A percentile compares a stretch with the other conserved stretches of the same genome.
These are phyloP conservation scores for Cantharellus anzutake DNA, from an alignment of 768 basidiomycete genomes.

Conservation along the genomic window DNA sequence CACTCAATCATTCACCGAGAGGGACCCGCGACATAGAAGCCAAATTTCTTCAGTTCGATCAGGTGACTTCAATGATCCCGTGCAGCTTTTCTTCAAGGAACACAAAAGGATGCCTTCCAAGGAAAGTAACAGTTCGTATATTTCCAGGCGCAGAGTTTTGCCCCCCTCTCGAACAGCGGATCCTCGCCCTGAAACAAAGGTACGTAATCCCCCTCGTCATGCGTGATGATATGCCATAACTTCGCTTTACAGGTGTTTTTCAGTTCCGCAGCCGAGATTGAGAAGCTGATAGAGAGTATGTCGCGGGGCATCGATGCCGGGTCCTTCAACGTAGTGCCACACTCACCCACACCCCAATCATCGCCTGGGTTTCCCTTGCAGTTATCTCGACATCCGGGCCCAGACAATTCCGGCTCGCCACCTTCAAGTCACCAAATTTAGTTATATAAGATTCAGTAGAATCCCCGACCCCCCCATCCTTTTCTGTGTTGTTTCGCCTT, in stretches of 20 bases:
- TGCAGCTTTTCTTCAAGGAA: slow-evolving; percentile 62
- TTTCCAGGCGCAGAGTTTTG: background rate
- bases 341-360: slow-evolving; percentile 9
- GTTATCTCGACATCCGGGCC: background rate
- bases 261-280: slow-evolving; percentile 60
- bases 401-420: background rate
- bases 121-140: slow-evolving; percentile 23
- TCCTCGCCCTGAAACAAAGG: slow-evolving; percentile 69
- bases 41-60: background rate
- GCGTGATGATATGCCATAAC: background rate
- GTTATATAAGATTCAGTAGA: no score
- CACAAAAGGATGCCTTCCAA: slow-evolving; percentile 48
- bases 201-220: slow-evolving; percentile 16
- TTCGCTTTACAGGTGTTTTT: slow-evolving; percentile 39
- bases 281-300: slow-evolving; percentile 63
- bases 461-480: no score
- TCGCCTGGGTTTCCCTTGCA: background rate
- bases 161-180: background rate
- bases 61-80: slow-evolving; percentile 27
- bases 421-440: background rate
- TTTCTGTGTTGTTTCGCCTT: no score
- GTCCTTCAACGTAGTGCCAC: slow-evolving; percentile 56
- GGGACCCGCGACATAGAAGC: background rate
- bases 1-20: slow-evolving; percentile 45
- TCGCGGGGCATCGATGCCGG: slow-evolving; percentile 69